Evolutionary conservation across 345 rosid species (phyloP), one percentile per base, ranked within the genome.

Genomic region (Stellera chamaejasme): DNA sequence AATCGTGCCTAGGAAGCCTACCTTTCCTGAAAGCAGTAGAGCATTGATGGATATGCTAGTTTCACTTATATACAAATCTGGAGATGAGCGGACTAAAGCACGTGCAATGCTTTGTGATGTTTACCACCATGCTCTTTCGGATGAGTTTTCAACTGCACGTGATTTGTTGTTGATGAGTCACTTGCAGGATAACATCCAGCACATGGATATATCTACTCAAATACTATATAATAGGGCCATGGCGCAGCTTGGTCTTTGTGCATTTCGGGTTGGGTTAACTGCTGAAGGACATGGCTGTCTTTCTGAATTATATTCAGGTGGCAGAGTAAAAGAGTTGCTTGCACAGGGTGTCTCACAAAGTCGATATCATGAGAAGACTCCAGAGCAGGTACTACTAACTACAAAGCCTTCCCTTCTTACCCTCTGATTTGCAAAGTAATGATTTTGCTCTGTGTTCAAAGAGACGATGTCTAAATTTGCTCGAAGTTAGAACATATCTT

Each of bases 101-200:
- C 95, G 97, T 27, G 97, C 99, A 5, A 81, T 88, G 99, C 77
- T 93, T 10, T 93, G 99, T 67, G 99, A 93, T 75, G 84, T 93
- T 62, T 87, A 89, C 57, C 91, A 87, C 71, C 96, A 84, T 66
- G 96, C 99, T 15, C 82, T 93, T 13, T 58, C 76, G 39, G 91
- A 89, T 64, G 80, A 87, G 77, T 93, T 86, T 67, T 80, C 81
- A 27, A 69, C 73, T 52, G 68, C 91, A 41, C 81, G 99, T 28
- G 99, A 93, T 69, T 70, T 93, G 74, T 53, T 93, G 65, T 68
- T 89, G 58, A 86, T 93, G 99, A 93, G 99, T 75, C 99, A 79
- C 77, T 67, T 87, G 72, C 97, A 89, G 69, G 99, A 93, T 27
- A 84, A 74, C 52, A 77, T 93, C 54, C 97, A 89, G 67, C 85